phyloP scores from a whole-genome alignment of 305 asterid species.

The Fraxinus ornus region DNA sequence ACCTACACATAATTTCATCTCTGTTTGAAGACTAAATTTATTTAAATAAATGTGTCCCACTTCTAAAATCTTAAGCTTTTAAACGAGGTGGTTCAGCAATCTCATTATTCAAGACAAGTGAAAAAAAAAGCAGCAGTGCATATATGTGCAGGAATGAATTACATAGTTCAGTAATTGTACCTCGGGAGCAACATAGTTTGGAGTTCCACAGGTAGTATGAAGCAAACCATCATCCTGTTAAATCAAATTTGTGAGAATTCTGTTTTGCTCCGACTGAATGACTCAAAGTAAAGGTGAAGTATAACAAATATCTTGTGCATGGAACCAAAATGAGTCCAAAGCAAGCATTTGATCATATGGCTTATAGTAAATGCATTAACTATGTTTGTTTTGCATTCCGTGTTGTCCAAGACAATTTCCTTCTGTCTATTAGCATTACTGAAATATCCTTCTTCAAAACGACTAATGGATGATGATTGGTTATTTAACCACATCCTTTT shows the following conservation, averaged over 20 bases:
- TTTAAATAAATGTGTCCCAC: not conserved
- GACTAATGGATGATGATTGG: not conserved
- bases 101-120: slow-evolving; percentile 2
- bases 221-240: slow-evolving; percentile 89
- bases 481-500: not conserved
- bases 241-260: slow-evolving; percentile 19
- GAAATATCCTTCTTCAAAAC: not conserved
- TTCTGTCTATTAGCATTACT: not conserved
- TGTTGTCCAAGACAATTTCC: not conserved
- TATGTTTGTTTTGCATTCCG: not conserved
- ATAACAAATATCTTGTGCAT: not conserved
- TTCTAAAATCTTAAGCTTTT: not conserved
- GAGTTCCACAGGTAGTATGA: slow-evolving; percentile 98
- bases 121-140: not conserved
- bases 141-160: not conserved
- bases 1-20: slow-evolving; percentile 43
- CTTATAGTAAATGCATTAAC: not conserved
- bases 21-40: not conserved
- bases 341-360: not conserved
- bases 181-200: slow-evolving; percentile 98
- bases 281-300: not conserved
- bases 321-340: not conserved
- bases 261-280: not conserved
- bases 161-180: slow-evolving; percentile 33
- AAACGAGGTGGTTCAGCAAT: not conserved